These are phyloP conservation scores for Crucibulum laeve DNA, from an alignment of 768 basidiomycete species.

Conservation along the genomic window DNA sequence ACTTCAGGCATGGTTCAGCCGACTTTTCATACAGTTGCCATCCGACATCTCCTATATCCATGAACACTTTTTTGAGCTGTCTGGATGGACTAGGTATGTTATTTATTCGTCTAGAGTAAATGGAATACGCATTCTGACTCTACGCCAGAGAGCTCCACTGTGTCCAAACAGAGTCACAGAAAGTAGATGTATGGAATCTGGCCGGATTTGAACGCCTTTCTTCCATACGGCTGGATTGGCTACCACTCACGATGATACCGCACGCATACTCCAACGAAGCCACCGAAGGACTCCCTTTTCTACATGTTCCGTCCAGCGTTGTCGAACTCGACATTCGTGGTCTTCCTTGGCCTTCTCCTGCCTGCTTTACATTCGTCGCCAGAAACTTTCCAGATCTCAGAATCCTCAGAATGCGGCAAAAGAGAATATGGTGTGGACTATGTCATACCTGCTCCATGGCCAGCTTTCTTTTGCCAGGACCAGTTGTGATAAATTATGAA, in stretches of 20 bases:
- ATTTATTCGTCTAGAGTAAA: background rate
- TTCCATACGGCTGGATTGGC: conserved; percentile 25
- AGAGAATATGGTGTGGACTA: conserved; percentile 28
- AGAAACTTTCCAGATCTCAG: conserved; percentile 17
- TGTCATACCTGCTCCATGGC: conserved; percentile 26
- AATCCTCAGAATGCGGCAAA: conserved; percentile 19
- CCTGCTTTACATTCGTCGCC: conserved; percentile 17
- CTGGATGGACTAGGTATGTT: conserved; percentile 19
- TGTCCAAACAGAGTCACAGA: conserved; percentile 13
- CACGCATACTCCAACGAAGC: conserved; percentile 9
- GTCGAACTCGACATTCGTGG: conserved; percentile 24
- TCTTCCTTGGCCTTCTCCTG: conserved; percentile 25
- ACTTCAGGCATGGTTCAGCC: conserved; percentile 27
- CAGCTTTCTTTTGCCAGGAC: conserved; percentile 18
- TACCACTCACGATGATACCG: conserved; percentile 10
- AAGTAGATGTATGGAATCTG: conserved; percentile 19
- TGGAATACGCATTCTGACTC: background rate
- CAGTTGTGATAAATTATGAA: conserved; percentile 21
- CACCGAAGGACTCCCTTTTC: conserved; percentile 16
- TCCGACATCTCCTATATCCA: conserved; percentile 17
- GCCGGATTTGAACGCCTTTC: conserved; percentile 13
- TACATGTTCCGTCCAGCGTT: conserved; percentile 18
- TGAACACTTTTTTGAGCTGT: conserved; percentile 19
- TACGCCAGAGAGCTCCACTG: conserved; percentile 24
- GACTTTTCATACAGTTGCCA: conserved; percentile 18